Conservation (phyloP, 805 yeast genomes). For the Ogataea thermomethanolica region DNA sequence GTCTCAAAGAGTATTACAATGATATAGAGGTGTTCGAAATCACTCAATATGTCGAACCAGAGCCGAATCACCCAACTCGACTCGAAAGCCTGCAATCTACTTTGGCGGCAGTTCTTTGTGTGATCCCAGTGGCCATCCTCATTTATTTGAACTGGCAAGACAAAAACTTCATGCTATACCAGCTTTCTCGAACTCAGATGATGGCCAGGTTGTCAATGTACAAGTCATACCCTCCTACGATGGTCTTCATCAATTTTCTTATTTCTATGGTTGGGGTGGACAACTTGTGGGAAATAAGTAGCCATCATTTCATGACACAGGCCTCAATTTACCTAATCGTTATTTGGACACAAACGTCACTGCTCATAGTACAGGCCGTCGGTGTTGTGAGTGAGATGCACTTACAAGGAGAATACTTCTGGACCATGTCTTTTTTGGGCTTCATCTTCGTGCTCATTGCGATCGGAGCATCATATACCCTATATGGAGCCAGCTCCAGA, state of each 20-base stretch:
- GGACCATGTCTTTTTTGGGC: conserved; percentile 9
- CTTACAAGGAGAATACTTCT: conserved; percentile 9
- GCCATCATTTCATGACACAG: conserved; percentile 6
- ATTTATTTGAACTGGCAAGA: conserved; percentile 16
- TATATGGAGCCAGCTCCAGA: conserved; percentile 1
- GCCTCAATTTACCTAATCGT: conserved; percentile 11
- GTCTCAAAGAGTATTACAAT: background rate
- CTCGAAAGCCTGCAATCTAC: conserved; percentile 4
- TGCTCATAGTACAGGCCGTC: conserved; percentile 15
- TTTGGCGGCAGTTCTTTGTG: conserved; percentile 3
- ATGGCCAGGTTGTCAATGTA: conserved; percentile 8
- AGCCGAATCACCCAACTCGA: background rate
- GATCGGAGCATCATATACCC: conserved; percentile 8
- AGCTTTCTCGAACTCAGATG: conserved; percentile 8
- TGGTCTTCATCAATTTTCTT: conserved; percentile 11
- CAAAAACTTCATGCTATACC: conserved; percentile 9
- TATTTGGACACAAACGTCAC: conserved; percentile 16
- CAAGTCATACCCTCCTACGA: conserved; percentile 12
- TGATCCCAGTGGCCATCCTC: conserved; percentile 8
- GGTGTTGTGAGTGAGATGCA: conserved; percentile 9
- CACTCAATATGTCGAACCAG: background rate
- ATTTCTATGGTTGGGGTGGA: conserved; percentile 16
- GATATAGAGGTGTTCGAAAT: conserved; percentile 1
- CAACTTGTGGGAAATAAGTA: conserved; percentile 6
- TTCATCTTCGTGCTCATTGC: conserved; percentile 6